A percentile compares a stretch with the other conserved stretches of the same genome.
These are phyloP conservation scores for Ceriops zippeliana DNA, from an alignment of 345 rosid genomes.

Conservation along the genomic window DNA sequence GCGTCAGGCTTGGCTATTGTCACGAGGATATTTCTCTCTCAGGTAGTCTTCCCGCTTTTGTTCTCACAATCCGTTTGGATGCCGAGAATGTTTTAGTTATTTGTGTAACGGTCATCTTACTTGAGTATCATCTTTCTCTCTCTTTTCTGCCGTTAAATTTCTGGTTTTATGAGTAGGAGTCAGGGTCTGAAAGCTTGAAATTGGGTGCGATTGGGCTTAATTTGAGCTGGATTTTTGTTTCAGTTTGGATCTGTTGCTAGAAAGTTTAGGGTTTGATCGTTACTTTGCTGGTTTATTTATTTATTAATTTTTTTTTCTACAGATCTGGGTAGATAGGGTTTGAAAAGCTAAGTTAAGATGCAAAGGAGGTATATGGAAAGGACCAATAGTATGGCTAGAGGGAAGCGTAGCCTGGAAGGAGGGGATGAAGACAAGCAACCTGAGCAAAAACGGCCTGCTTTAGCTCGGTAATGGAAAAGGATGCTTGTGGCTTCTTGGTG, in stretches of 20 bases:
- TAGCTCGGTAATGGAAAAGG: slow-evolving; percentile 59
- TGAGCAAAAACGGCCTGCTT: slow-evolving; percentile 84
- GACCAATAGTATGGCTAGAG: slow-evolving; percentile 68
- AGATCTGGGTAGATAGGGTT: slow-evolving; percentile 27
- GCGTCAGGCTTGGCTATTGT: neutral
- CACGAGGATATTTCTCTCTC: neutral
- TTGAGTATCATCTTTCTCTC: neutral
- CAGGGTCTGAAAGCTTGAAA: neutral
- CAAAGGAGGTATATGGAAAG: slow-evolving; percentile 79
- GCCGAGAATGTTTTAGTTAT: neutral
- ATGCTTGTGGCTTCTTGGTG: neutral
- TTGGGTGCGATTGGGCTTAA: no score
- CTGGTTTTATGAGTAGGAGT: neutral
- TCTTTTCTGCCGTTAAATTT: neutral
- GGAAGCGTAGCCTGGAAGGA: slow-evolving; percentile 68
- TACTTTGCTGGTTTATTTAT: neutral
- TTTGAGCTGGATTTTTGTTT: slow-evolving; percentile 1
- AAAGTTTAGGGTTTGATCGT: neutral
- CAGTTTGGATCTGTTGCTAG: slow-evolving; percentile 1
- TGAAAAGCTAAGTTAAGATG: slow-evolving; percentile 38
- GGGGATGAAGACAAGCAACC: slow-evolving; percentile 54
- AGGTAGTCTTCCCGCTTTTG: neutral
- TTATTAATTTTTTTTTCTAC: neutral
- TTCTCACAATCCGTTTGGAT: neutral
- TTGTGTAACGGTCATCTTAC: neutral